These are phyloP conservation scores for Ophiostoma sp. DNA, from an alignment of 2,329 filamentous ascomycete genomes.

Conservation along the genomic window DNA sequence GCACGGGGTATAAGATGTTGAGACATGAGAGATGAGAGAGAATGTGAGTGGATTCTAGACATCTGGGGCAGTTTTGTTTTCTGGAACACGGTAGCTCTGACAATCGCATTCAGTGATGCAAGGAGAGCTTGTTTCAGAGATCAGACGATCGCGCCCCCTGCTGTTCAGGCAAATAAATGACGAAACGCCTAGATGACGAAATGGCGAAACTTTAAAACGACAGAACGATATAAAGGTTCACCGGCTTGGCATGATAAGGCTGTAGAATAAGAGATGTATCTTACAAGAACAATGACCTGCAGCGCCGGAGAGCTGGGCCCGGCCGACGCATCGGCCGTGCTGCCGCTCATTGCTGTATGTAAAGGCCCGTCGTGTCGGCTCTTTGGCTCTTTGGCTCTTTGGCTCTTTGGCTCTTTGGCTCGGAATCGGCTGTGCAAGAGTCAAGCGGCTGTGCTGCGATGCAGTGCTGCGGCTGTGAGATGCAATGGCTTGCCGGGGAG, in stretches of 20 bases:
- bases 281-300: constrained; percentile 71
- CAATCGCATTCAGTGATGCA: constrained; percentile 5
- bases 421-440: neutral
- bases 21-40: constrained; percentile 11
- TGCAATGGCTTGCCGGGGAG: neutral
- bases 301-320: constrained; percentile 43
- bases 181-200: neutral
- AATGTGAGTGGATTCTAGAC: neutral
- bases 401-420: neutral
- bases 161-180: constrained; percentile 17
- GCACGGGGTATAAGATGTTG: neutral
- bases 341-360: constrained; percentile 22
- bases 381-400: neutral
- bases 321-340: constrained; percentile 24
- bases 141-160: neutral
- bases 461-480: neutral
- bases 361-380: neutral
- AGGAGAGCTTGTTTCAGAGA: constrained; percentile 17
- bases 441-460: neutral
- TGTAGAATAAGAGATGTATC: constrained; percentile 34
- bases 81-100: neutral
- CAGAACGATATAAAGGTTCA: neutral
- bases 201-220: neutral
- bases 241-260: neutral
- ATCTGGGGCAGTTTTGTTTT: constrained; percentile 8